phyloP scores from a whole-genome alignment of 768 basidiomycete species.

The Hysterangium stoloniferum region DNA sequence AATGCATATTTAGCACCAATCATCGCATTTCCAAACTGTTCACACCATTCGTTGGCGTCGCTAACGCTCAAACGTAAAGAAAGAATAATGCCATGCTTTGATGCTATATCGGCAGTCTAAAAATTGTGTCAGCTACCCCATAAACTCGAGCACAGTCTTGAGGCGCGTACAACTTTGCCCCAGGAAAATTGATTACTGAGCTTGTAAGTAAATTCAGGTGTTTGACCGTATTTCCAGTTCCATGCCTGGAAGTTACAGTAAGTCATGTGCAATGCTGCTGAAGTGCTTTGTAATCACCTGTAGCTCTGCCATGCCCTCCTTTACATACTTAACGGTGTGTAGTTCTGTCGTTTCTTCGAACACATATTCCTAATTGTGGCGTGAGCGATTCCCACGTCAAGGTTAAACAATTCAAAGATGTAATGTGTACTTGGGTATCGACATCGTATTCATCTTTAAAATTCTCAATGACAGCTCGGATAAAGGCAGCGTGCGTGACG shows the following conservation, averaged over 20 bases:
- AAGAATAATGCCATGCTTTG: constrained; percentile 61
- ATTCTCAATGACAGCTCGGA: constrained; percentile 54
- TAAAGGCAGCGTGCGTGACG: constrained; percentile 64
- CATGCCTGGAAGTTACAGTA: constrained; percentile 50
- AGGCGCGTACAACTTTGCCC: constrained; percentile 32
- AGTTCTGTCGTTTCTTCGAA: constrained; percentile 41
- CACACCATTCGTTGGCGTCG: constrained; percentile 19
- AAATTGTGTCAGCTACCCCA: constrained; percentile 21
- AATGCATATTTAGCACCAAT: constrained; percentile 34
- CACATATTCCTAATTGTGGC: constrained; percentile 7
- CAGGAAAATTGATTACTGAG: constrained; percentile 31
- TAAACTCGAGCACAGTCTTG: neutral
- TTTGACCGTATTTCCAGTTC: constrained; percentile 92
- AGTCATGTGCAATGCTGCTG: neutral
- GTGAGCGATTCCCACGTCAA: constrained; percentile 1
- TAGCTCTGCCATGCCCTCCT: constrained; percentile 64
- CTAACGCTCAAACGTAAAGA: constrained; percentile 31
- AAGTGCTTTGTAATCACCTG: constrained; percentile 32
- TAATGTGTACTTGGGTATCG: constrained; percentile 17
- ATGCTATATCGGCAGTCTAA: constrained; percentile 40
- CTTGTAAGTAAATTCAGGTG: constrained; percentile 82
- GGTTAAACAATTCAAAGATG: neutral
- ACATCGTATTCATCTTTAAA: constrained; percentile 56
- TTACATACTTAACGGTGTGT: constrained; percentile 49
- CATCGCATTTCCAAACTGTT: constrained; percentile 22